Percentiles rank a stretch among this genome's conserved stretches.
Conservation (phyloP, 352 stramenopile species). For the Aphanomyces astaci region DNA sequence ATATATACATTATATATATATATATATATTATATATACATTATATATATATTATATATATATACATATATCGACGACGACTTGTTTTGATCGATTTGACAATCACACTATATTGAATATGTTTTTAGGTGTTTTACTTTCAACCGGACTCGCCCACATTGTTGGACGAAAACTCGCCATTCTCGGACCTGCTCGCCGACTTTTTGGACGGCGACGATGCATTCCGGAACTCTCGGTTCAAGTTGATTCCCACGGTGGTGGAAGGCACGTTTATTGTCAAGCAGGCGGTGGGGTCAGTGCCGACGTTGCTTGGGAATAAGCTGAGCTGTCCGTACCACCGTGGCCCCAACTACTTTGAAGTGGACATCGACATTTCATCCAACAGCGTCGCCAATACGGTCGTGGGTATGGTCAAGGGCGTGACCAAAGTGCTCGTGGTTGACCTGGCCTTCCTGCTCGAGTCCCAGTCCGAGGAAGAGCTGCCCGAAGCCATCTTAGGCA, state of each 20-base stretch:
- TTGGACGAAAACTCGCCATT: slow-evolving; percentile 63
- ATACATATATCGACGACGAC: too few relatives aligned
- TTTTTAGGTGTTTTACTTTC: slow-evolving; percentile 81
- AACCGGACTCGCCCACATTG: slow-evolving; percentile 46
- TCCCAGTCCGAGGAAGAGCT: slow-evolving; percentile 57
- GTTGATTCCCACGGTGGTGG: slow-evolving; percentile 83
- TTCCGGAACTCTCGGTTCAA: slow-evolving; percentile 83
- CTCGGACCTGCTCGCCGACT: slow-evolving; percentile 56
- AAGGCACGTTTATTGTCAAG: slow-evolving; percentile 84
- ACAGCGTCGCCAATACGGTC: slow-evolving; percentile 54
- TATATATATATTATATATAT: too few relatives aligned
- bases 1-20: too few relatives aligned
- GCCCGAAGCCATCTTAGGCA: slow-evolving; percentile 63
- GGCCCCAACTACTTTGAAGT: slow-evolving; percentile 61
- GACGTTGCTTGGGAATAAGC: slow-evolving; percentile 84
- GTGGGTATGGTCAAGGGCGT: slow-evolving; percentile 66
- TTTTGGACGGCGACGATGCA: slow-evolving; percentile 41
- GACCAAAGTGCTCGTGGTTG: slow-evolving; percentile 61
- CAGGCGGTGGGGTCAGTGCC: slow-evolving; percentile 84
- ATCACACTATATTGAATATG: too few relatives aligned
- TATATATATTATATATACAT: too few relatives aligned
- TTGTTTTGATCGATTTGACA: too few relatives aligned
- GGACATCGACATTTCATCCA: slow-evolving; percentile 76
- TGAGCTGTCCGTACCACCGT: slow-evolving; percentile 53
- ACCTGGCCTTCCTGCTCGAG: slow-evolving; percentile 79